Evolutionary conservation across 2,329 filamentous ascomycete genomes (phyloP).

Genomic region (Dactylellina parvicollis): DNA sequence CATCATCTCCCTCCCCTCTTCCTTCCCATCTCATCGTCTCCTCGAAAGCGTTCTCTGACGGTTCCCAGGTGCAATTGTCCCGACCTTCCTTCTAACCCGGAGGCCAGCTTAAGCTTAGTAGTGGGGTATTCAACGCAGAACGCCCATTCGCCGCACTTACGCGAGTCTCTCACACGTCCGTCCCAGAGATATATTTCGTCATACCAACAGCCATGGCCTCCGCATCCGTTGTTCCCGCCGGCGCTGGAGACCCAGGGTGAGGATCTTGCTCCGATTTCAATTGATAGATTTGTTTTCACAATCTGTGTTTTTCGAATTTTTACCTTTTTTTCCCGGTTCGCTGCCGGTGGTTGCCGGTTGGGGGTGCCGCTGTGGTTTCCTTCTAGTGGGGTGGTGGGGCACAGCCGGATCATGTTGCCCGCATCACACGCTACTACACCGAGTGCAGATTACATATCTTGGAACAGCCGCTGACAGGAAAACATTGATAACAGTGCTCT

Average conservation of each 20-base stretch:
- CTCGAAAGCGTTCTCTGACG: slow-evolving; percentile 11
- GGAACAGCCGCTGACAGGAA: slow-evolving; percentile 14
- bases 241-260: slow-evolving; percentile 32
- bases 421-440: too few species aligned
- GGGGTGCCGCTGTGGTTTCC: slow-evolving; percentile 1
- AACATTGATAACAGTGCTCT: slow-evolving; percentile 70
- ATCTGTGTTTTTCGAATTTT: neutral
- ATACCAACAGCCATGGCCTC: slow-evolving; percentile 42
- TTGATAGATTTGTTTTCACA: neutral
- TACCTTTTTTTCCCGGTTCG: slow-evolving; percentile 18
- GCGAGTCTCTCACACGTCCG: slow-evolving; percentile 22
- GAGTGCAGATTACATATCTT: too few species aligned
- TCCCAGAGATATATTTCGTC: slow-evolving; percentile 19
- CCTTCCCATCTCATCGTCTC: slow-evolving; percentile 1
- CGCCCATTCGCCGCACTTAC: slow-evolving; percentile 11
- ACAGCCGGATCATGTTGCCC: too few species aligned
- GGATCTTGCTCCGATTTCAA: slow-evolving; percentile 10
- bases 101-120: slow-evolving; percentile 14
- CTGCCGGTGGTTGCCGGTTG: neutral
- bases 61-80: slow-evolving; percentile 34
- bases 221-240: slow-evolving; percentile 20
- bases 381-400: slow-evolving; percentile 3
- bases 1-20: slow-evolving; percentile 2
- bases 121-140: slow-evolving; percentile 53
- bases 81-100: neutral